Evolutionary conservation across 495 filamentous ascomycete genomes (phyloP).

Genomic region (Pyrenula aspistea): DNA sequence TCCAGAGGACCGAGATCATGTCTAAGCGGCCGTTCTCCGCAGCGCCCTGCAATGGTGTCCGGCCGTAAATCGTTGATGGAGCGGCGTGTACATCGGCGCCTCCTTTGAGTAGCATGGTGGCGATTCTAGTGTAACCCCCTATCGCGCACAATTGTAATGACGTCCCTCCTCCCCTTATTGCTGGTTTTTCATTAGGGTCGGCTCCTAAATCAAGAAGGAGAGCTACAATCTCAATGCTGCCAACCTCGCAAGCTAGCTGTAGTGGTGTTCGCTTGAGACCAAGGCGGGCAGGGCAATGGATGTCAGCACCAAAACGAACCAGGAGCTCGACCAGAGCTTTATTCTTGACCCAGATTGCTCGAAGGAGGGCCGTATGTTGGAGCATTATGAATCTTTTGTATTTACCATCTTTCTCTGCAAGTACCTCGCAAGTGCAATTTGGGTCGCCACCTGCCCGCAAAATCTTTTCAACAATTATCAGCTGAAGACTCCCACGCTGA

Average conservation of each 20-base stretch:
- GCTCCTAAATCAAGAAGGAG: slow-evolving; percentile 17
- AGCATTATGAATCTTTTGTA: not conserved
- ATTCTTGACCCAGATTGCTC: slow-evolving; percentile 9
- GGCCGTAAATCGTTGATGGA: slow-evolving; percentile 6
- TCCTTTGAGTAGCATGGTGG: not conserved
- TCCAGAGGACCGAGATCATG: slow-evolving; percentile 29
- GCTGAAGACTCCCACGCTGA: not conserved
- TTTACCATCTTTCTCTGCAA: no score
- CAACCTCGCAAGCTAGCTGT: not conserved
- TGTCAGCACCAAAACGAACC: slow-evolving; percentile 16
- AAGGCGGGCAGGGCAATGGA: slow-evolving; percentile 10
- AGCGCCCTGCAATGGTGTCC: slow-evolving; percentile 29
- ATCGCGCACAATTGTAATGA: not conserved
- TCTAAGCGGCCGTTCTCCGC: slow-evolving; percentile 35
- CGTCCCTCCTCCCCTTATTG: not conserved
- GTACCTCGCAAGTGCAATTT: not conserved
- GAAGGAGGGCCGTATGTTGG: slow-evolving; percentile 8
- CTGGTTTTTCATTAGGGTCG: slow-evolving; percentile 8
- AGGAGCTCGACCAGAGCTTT: slow-evolving; percentile 9
- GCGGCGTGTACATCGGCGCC: not conserved
- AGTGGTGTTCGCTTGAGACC: slow-evolving; percentile 3
- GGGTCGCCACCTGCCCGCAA: not conserved
- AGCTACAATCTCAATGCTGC: slow-evolving; percentile 4
- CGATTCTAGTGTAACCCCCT: not conserved
- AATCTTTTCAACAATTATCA: not conserved